Evolutionary conservation across 805 yeast species (phyloP), one percentile per base, ranked within the genome.

Genomic region (Grigorovia yakushimaensis): DNA sequence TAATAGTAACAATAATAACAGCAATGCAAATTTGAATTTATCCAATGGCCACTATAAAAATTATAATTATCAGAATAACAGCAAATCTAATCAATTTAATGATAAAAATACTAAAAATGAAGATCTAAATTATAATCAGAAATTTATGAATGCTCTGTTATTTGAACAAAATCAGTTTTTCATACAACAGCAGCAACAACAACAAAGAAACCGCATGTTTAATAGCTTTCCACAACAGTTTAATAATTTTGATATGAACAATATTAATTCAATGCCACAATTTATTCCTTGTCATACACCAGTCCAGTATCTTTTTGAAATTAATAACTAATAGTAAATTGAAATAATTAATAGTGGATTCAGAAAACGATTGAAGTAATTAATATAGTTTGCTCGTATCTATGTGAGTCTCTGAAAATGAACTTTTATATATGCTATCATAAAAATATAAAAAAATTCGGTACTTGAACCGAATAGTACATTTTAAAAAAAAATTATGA

Each of bases 91-190:
- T 40, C 9, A 22, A 11, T 17, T 40, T 21, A 21, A n/a, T 9
- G 10, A 8, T 20, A 21, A n/a, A 9, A 17, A 22, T 20, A 11
- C 2, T 33, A 15, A 7, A 3, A 30, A 35, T 9, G 33, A 43
- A 18, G 39, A 38, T 15, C 18, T 42, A 17, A 52, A 52, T 36
- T 57, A 55, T 35, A 60, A 60, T 43, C 47, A 50, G n/a, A 61
- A 58, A 43, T 61, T 58, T 46, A 44, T 60, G 46, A 54, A 52
- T 42, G 63, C 61, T 20, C 45, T 59, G 47, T 47, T 58, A 40
- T 54, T 52, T 9, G 62, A 59, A 41, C 58, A 58, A 37, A 46
- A 41, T 33, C 49, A 44, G n/a, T 18, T 45, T 13, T 15, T 45
- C 5, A 17, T 27, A 4, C 22, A 42, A 27, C 18, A 18, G 36